Percentiles rank a stretch among this genome's conserved stretches.
Conservation (phyloP, 192 early-diverging fungal genomes). For the Piromyces sp. region DNA sequence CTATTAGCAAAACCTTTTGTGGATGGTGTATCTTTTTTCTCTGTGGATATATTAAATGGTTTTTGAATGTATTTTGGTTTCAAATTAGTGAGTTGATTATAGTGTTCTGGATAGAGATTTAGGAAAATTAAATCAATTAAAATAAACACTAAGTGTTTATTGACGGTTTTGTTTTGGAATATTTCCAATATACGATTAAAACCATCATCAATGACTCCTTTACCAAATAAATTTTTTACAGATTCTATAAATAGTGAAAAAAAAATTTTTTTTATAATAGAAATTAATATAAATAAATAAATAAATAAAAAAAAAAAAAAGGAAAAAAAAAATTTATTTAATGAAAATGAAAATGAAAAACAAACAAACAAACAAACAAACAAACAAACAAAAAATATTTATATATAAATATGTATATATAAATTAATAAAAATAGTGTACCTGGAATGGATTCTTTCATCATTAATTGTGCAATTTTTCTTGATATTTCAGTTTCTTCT, state of each 20-base stretch:
- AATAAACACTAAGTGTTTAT: neutral
- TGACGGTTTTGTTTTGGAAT: neutral
- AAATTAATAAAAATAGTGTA: neutral
- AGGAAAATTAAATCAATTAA: neutral
- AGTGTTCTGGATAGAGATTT: neutral
- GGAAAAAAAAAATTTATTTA: no score
- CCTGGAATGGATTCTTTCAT: neutral
- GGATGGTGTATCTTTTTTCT: neutral
- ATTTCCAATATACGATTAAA: neutral
- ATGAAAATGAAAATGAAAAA: no score
- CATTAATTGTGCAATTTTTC: neutral
- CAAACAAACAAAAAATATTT: no score
- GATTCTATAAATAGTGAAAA: neutral
- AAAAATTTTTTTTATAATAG: no score
- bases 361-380: no score
- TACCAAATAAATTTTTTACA: neutral
- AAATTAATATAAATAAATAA: no score
- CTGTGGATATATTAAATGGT: neutral
- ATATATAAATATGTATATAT: no score
- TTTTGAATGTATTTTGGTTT: neutral
- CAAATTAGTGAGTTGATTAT: neutral
- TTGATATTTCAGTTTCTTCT: neutral
- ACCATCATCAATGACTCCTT: neutral
- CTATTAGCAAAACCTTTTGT: neutral
- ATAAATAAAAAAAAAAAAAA: no score